Evolutionary conservation across 2,329 filamentous ascomycete species (phyloP).

Genomic region (Claviceps sp.): DNA sequence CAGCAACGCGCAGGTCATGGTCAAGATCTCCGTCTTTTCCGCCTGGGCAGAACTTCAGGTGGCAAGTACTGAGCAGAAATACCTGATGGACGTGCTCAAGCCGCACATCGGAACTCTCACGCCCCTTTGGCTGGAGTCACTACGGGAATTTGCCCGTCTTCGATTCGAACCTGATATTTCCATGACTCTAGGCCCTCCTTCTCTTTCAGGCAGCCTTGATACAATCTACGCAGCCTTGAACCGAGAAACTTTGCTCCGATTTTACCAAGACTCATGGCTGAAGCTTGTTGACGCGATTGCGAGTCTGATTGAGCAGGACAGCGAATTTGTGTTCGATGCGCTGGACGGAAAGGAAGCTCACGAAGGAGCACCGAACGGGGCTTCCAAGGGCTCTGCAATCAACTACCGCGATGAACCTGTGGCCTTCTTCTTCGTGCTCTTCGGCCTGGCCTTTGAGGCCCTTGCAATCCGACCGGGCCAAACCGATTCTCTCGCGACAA

Average conservation of each 20-base stretch:
- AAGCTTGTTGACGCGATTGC: conserved; percentile 95
- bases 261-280: conserved; percentile 96
- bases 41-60: conserved; percentile 97
- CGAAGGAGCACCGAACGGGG: conserved; percentile 32
- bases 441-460: conserved; percentile 91
- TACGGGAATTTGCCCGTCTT: conserved; percentile 85
- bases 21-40: conserved; percentile 92
- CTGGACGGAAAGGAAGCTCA: conserved; percentile 67
- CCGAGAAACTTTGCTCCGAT: conserved; percentile 80
- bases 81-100: conserved; percentile 75
- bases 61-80: conserved; percentile 81
- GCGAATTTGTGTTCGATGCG: conserved; percentile 93
- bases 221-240: conserved; percentile 92
- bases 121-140: conserved; percentile 83
- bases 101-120: conserved; percentile 84
- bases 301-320: conserved; percentile 93
- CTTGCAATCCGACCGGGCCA: conserved; percentile 61
- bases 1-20: conserved; percentile 95
- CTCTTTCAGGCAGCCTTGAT: conserved; percentile 73
- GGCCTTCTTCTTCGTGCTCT: conserved; percentile 97
- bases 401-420: conserved; percentile 97
- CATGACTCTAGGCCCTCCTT: conserved; percentile 69
- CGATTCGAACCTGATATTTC: conserved; percentile 97
- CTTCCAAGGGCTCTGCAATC: conserved; percentile 61
- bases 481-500: conserved; percentile 43